Base-by-base conservation (phyloP, 352 stramenopile species). In the Globisporangium polare region DNA sequence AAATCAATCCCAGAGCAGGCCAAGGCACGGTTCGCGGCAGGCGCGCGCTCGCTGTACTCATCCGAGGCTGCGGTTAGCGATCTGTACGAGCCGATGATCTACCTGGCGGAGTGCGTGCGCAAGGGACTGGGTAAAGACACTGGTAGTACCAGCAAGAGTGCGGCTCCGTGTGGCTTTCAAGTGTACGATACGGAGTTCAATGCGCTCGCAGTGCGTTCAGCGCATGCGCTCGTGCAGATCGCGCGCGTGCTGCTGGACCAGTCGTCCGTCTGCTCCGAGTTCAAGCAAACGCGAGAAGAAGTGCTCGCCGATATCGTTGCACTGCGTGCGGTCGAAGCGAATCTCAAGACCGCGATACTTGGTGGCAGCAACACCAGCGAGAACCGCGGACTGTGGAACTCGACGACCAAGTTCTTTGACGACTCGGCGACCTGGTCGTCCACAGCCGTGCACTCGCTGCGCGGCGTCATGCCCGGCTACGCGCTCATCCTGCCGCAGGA, bases 151-250 rank as follows among this genome's bases (percentile, higher is more conserved):
- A 39, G n/a, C 6, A 22, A 18, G 13, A 43, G 17, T 31, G 42
- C 13, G 51, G 27, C 37, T 24, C 59, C 62, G 4, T 63, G 50
- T 4, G 31, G 33, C 2, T 83, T 93, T 39, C 61, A 66, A n/a
- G 80, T 90, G 5, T 62, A 84, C 33, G 86, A 95, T 60, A 73
- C 89, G 45, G 86, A 95, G 62, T 95, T 92, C 65, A 95, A 95
- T 62, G 59, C 86, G 6, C 62, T 95, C 22, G 73, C 82, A n/a
- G 70, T 93, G 37, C 75, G 79, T 17, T 93, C 83, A 8, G 69
- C 79, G 1, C 65, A 80, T 22, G 75, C 75, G 8, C 70, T 95
- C 20, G 67, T 81, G 18, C 81, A 84, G 29, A 95, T 95, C 54
- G 81, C 77, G 0, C 73, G 60, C 15, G 72, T 92, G 39, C 68